A percentile compares a stretch with the other conserved stretches of the same genome.
Evolutionary conservation across 2,329 filamentous ascomycete species (phyloP).

Genomic region (Mariannaea elegans): DNA sequence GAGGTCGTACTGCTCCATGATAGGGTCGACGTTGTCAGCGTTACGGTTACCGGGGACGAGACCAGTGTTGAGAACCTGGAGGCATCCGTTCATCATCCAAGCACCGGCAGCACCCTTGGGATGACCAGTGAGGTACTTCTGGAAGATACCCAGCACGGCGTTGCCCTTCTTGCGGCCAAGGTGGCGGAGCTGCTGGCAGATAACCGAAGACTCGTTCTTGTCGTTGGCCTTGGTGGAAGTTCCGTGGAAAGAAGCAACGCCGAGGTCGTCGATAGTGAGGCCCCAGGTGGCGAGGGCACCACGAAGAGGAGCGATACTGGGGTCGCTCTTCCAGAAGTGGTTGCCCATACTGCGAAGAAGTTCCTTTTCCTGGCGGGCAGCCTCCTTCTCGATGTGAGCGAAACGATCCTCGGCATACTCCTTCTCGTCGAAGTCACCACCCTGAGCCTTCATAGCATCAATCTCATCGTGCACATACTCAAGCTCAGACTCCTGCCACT

Average conservation of each 20-base stretch:
- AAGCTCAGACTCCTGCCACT: slow-evolving; percentile 95
- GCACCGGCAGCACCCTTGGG: slow-evolving; percentile 99
- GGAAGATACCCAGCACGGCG: slow-evolving; percentile 95
- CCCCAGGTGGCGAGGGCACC: slow-evolving; percentile 98
- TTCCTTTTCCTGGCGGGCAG: slow-evolving; percentile 89
- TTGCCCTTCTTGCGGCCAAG: slow-evolving; percentile 97
- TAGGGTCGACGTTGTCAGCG: slow-evolving; percentile 94
- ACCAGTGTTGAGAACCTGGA: slow-evolving; percentile 94
- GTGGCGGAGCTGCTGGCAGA: slow-evolving; percentile 95
- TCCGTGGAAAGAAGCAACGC: slow-evolving; percentile 97
- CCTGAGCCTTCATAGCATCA: slow-evolving; percentile 86
- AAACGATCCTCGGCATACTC: slow-evolving; percentile 89
- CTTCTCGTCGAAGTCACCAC: slow-evolving; percentile 77
- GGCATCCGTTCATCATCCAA: slow-evolving; percentile 99
- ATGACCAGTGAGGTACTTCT: slow-evolving; percentile 98
- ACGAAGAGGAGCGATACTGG: slow-evolving; percentile 91
- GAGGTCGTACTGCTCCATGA: slow-evolving; percentile 98
- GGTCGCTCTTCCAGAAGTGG: slow-evolving; percentile 98
- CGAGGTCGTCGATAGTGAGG: slow-evolving; percentile 94
- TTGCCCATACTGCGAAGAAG: slow-evolving; percentile 93
- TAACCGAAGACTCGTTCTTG: slow-evolving; percentile 98
- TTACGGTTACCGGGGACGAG: slow-evolving; percentile 97
- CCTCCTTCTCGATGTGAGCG: slow-evolving; percentile 85
- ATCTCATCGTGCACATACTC: slow-evolving; percentile 94
- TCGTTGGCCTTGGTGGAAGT: slow-evolving; percentile 99